Evolutionary conservation across 2,329 filamentous ascomycete species (phyloP).

Genomic region (Phialophora macrospora): DNA sequence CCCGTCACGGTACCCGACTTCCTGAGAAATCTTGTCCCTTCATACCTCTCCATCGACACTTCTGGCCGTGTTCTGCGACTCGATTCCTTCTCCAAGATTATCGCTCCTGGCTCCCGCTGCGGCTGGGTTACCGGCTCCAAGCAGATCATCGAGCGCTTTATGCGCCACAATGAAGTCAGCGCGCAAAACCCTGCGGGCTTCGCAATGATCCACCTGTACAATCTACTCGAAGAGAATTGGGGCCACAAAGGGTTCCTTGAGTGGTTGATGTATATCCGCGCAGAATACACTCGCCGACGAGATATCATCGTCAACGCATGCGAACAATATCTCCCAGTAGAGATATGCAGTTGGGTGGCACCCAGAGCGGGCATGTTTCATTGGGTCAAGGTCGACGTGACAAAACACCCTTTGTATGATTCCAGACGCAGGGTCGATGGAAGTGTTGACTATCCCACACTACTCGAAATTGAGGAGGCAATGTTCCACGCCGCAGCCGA

Average conservation of each 20-base stretch:
- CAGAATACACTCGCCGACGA: slow-evolving; percentile 79
- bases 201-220: slow-evolving; percentile 81
- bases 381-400: slow-evolving; percentile 56
- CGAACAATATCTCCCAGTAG: slow-evolving; percentile 73
- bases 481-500: slow-evolving; percentile 80
- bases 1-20: slow-evolving; percentile 69
- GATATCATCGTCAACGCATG: slow-evolving; percentile 79
- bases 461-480: slow-evolving; percentile 72
- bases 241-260: slow-evolving; percentile 86
- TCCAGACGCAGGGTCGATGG: slow-evolving; percentile 18
- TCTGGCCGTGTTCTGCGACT: slow-evolving; percentile 89
- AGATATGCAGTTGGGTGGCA: slow-evolving; percentile 77
- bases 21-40: slow-evolving; percentile 72
- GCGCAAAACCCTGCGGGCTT: slow-evolving; percentile 86
- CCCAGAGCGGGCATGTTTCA: slow-evolving; percentile 92
- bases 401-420: slow-evolving; percentile 47
- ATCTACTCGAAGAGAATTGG: slow-evolving; percentile 91
- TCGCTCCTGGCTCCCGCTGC: slow-evolving; percentile 77
- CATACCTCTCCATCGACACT: slow-evolving; percentile 76
- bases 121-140: slow-evolving; percentile 90
- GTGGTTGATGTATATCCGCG: slow-evolving; percentile 82
- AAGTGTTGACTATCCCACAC: slow-evolving; percentile 44
- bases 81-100: slow-evolving; percentile 92
- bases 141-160: slow-evolving; percentile 81
- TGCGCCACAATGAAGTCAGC: slow-evolving; percentile 79